Conservation (phyloP, 768 basidiomycete genomes). For the Boletus barrowsii region DNA sequence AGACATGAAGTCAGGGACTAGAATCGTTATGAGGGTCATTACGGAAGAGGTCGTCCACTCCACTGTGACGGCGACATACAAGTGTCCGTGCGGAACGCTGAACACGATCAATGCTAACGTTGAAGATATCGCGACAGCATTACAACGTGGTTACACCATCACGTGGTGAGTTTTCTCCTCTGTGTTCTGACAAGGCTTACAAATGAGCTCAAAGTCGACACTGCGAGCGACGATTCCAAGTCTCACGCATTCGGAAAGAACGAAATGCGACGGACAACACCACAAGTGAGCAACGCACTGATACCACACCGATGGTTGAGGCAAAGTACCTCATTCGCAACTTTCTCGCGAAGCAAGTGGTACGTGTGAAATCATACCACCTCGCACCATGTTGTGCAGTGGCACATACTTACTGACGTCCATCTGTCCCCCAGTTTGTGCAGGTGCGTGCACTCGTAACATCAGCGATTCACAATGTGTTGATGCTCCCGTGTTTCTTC, state of each 20-base stretch:
- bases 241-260: no score
- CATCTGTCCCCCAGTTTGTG: background rate
- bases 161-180: background rate
- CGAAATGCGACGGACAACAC: background rate
- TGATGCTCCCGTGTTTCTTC: no score
- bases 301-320: background rate
- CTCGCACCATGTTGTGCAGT: background rate
- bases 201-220: background rate
- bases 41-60: background rate
- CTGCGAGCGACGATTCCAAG: background rate
- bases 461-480: no score
- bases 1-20: background rate
- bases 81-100: background rate
- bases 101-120: background rate
- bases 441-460: background rate
- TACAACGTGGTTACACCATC: background rate
- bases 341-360: conserved; percentile 1
- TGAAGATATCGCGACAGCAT: background rate
- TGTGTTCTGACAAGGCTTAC: background rate
- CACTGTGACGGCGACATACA: background rate
- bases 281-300: background rate
- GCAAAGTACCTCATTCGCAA: conserved; percentile 1
- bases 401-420: background rate
- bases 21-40: conserved; percentile 1
- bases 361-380: background rate